Evolutionary conservation across 1,139 yeast species (phyloP).

Genomic region (Kodamaea alishanica): DNA sequence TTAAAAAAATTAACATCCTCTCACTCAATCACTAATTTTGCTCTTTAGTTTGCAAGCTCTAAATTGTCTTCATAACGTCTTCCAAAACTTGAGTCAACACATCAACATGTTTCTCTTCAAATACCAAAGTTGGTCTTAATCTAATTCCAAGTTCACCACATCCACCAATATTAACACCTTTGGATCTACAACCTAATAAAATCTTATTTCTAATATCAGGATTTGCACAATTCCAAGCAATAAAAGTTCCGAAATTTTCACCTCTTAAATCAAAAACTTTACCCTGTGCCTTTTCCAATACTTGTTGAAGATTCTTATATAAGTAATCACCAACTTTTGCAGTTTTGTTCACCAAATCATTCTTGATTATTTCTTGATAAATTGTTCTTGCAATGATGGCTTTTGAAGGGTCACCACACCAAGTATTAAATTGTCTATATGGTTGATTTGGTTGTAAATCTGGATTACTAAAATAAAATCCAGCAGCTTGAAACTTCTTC

Average conservation of each 20-base stretch:
- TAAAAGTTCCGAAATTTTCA: constrained; percentile 63
- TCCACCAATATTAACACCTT: constrained; percentile 71
- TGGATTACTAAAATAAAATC: constrained; percentile 67
- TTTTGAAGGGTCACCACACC: constrained; percentile 81
- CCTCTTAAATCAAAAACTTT: constrained; percentile 58
- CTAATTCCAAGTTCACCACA: constrained; percentile 65
- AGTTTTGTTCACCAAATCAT: constrained; percentile 50
- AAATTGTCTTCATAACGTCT: constrained; percentile 18
- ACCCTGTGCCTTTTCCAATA: constrained; percentile 44
- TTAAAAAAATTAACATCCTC: no score
- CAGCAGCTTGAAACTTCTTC: constrained; percentile 77
- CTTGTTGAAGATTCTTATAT: constrained; percentile 40
- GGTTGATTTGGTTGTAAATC: constrained; percentile 59
- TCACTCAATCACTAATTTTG: no score
- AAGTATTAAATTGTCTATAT: constrained; percentile 76
- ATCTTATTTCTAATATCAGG: constrained; percentile 49
- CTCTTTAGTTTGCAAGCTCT: no score
- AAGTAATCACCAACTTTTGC: constrained; percentile 59
- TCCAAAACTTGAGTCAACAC: constrained; percentile 48
- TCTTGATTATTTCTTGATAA: constrained; percentile 51
- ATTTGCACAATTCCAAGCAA: constrained; percentile 65
- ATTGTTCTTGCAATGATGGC: constrained; percentile 63
- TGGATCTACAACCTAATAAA: constrained; percentile 44
- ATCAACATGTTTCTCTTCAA: constrained; percentile 66
- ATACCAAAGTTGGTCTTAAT: constrained; percentile 67